Conservation (phyloP, 2,329 filamentous ascomycete species). For the Trichoderma koningiopsis region DNA sequence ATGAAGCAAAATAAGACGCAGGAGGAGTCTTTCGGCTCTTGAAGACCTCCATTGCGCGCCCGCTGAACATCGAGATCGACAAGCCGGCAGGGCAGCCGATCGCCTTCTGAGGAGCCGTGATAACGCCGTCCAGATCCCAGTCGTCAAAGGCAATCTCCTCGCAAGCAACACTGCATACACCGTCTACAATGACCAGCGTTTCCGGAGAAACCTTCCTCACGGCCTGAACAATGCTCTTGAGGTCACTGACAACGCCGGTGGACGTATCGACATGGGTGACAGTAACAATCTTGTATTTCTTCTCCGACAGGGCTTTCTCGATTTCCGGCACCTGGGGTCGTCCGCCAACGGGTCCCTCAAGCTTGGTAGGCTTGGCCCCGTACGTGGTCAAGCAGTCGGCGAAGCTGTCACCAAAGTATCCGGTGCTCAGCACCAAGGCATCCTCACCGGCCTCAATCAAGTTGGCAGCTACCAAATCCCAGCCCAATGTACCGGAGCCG, state of each 20-base stretch:
- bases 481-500: conserved; percentile 92
- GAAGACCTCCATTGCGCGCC: conserved; percentile 78
- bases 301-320: conserved; percentile 83
- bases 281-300: conserved; percentile 91
- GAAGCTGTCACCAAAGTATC: conserved; percentile 96
- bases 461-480: conserved; percentile 96
- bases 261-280: conserved; percentile 98
- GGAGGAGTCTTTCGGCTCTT: conserved; percentile 80
- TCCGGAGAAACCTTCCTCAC: conserved; percentile 86
- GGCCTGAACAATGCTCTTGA: conserved; percentile 79
- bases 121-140: conserved; percentile 88
- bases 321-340: conserved; percentile 85
- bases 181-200: conserved; percentile 89
- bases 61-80: conserved; percentile 92
- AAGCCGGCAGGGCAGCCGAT: conserved; percentile 94
- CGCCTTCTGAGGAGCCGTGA: conserved; percentile 95
- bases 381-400: conserved; percentile 90
- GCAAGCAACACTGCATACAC: conserved; percentile 93
- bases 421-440: conserved; percentile 89
- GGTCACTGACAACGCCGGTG: conserved; percentile 90
- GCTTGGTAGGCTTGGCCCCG: conserved; percentile 83
- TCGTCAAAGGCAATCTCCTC: conserved; percentile 96
- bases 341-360: conserved; percentile 86
- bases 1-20: conserved; percentile 88
- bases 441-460: conserved; percentile 86